Evolutionary conservation across 116 monocot genomes (phyloP), one percentile per base, ranked within the genome.

Genomic region (Cymodocea nodosa): DNA sequence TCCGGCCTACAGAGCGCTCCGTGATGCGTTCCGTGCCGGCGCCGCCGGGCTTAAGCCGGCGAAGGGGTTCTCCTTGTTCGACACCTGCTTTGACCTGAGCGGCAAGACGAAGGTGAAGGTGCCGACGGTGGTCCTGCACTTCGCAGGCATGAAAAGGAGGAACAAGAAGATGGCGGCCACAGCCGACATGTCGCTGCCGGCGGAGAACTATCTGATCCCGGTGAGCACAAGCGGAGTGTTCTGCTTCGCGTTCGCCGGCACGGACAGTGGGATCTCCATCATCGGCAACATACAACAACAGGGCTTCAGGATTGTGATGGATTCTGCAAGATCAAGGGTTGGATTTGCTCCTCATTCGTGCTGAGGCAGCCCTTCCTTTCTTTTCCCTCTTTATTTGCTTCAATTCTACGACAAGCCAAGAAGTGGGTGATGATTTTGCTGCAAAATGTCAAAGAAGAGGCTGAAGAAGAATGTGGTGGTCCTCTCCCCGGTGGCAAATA

Each of bases 281-380:
- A 69, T 76, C 5, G 76, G 80, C 11, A 80, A 80, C 60, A 76
- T 76, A 5, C 76, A 80, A 53, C 76, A 80, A 39, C 80, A 80
- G 61, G 79, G 80, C 15, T 75, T 80, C 23, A 62, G 80, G 25
- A 76, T 80, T 14, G 68, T 76, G 22, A 76, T 80, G 35, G 80
- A 80, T 50, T 13, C 18, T 11, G 69, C 57, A 17, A 58, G 59
- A 12, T 55, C 50, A 14, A 69, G 69, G 16, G 44, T 69, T 57
- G 69, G 69, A 14, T 59, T 69, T 23, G 9, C 48, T 17, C 57
- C 59, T 13, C 39, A 39, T 10, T 20, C 36, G 2, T 69, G 69
- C 50, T 58, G 25, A 65, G 10, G 6, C 19, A 7, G 18, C 8
- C 19, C 6, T 56, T 56, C 7, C 7, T 56, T 56, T 23, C 23